Conservation (phyloP, 2,329 filamentous ascomycete species). For the Pyricularia grisea region DNA sequence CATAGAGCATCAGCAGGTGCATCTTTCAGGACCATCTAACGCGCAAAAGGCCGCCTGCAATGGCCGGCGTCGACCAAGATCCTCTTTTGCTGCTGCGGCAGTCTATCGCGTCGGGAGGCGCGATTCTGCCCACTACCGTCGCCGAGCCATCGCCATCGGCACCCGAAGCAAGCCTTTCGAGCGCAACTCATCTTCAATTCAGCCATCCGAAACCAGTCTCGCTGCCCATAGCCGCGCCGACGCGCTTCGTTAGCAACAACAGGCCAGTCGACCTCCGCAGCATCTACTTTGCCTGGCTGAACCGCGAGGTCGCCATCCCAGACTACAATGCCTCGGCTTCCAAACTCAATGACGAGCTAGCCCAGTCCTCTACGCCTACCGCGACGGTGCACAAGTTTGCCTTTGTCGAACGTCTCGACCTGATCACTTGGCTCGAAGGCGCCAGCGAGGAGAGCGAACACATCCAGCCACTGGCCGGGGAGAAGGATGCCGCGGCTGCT, state of each 20-base stretch:
- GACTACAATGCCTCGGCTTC: conserved; percentile 84
- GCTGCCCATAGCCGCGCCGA: conserved; percentile 62
- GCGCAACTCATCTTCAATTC: conserved; percentile 75
- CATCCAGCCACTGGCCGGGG: conserved; percentile 73
- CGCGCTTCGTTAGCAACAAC: conserved; percentile 76
- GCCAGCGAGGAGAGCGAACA: conserved; percentile 86
- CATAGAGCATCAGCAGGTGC: not conserved
- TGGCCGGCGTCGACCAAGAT: conserved; percentile 58
- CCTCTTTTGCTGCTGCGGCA: conserved; percentile 76
- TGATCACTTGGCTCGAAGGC: conserved; percentile 89
- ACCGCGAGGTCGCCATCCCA: conserved; percentile 80
- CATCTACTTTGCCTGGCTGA: conserved; percentile 93
- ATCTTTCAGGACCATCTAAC: not conserved
- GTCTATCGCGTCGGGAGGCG: conserved; percentile 61
- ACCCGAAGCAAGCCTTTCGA: conserved; percentile 55
- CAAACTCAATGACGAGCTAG: conserved; percentile 69
- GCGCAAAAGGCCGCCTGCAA: conserved; percentile 17
- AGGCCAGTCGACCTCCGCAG: conserved; percentile 76
- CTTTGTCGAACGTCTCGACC: conserved; percentile 83
- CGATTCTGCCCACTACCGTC: conserved; percentile 66
- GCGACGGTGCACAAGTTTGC: conserved; percentile 77
- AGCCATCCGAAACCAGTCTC: conserved; percentile 48
- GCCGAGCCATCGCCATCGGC: conserved; percentile 42
- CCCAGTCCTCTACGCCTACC: conserved; percentile 25
- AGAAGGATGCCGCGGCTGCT: conserved; percentile 35